Conservation (phyloP, 106 monocot genomes). For the Xerophyta viscosa region DNA sequence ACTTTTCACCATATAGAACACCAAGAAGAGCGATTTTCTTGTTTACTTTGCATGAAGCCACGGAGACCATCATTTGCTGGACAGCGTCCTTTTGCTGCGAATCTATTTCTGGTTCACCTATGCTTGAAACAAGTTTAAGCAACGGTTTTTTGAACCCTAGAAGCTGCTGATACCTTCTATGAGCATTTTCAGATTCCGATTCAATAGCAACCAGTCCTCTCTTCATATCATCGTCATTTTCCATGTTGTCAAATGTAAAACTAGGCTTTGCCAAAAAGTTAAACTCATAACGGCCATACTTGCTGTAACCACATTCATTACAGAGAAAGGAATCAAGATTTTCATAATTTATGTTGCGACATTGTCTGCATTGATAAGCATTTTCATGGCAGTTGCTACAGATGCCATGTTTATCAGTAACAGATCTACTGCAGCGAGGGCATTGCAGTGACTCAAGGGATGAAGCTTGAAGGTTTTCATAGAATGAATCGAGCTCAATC, state of each 20-base stretch:
- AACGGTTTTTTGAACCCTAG: slow-evolving; percentile 96
- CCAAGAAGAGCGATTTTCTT: slow-evolving; percentile 91
- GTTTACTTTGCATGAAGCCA: slow-evolving; percentile 95
- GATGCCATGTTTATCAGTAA: slow-evolving; percentile 99
- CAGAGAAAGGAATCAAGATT: slow-evolving; percentile 98
- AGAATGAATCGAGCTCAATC: slow-evolving; percentile 99
- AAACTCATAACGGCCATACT: slow-evolving; percentile 99
- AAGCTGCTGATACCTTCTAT: slow-evolving; percentile 96
- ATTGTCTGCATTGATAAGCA: slow-evolving; percentile 98
- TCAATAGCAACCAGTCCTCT: slow-evolving; percentile 93
- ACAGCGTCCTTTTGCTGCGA: slow-evolving; percentile 95
- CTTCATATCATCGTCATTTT: slow-evolving; percentile 98
- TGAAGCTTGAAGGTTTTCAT: slow-evolving; percentile 97
- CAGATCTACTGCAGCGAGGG: slow-evolving; percentile 90
- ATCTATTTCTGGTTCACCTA: slow-evolving; percentile 94
- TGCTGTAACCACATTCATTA: slow-evolving; percentile 99
- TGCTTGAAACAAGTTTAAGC: slow-evolving; percentile 91
- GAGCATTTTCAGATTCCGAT: slow-evolving; percentile 96
- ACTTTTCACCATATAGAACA: slow-evolving; percentile 96
- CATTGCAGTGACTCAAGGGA: slow-evolving; percentile 96
- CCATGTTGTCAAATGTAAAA: slow-evolving; percentile 91
- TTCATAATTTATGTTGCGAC: slow-evolving; percentile 98
- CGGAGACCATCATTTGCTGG: slow-evolving; percentile 98
- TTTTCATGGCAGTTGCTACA: slow-evolving; percentile 99
- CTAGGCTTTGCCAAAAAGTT: slow-evolving; percentile 98